These are phyloP conservation scores for Yamadazyma songkhlaensis DNA, from an alignment of 1,139 yeast genomes.

Conservation along the genomic window DNA sequence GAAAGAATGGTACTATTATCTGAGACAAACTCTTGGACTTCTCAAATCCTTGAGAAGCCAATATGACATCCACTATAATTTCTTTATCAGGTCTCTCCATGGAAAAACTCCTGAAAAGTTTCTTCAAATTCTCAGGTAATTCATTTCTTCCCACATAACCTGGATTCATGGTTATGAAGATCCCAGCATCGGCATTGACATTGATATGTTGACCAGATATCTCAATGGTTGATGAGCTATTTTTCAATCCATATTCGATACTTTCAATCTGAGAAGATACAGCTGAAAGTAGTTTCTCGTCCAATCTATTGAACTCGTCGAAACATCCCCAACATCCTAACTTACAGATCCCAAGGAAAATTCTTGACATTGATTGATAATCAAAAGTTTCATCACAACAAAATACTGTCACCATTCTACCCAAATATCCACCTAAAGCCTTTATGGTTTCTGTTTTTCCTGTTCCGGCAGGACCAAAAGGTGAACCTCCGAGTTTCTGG, in stretches of 20 bases:
- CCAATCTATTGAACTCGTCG: constrained; percentile 89
- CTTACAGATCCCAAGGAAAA: constrained; percentile 77
- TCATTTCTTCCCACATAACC: constrained; percentile 79
- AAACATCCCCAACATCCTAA: constrained; percentile 96
- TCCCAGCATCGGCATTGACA: constrained; percentile 58
- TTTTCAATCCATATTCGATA: constrained; percentile 55
- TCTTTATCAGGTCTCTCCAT: constrained; percentile 73
- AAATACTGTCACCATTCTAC: constrained; percentile 80
- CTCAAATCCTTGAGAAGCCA: constrained; percentile 70
- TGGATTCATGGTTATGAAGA: constrained; percentile 92
- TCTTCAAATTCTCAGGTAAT: constrained; percentile 84
- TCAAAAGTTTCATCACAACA: constrained; percentile 92
- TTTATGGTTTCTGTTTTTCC: constrained; percentile 94
- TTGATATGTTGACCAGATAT: constrained; percentile 45
- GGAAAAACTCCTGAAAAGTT: constrained; percentile 71
- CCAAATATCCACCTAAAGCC: constrained; percentile 77
- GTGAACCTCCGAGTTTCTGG: constrained; percentile 82
- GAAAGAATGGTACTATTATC: constrained; percentile 57
- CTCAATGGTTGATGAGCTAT: constrained; percentile 27
- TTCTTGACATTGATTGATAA: constrained; percentile 73
- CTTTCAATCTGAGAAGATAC: constrained; percentile 78
- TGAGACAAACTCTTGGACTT: constrained; percentile 47
- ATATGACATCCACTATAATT: constrained; percentile 67
- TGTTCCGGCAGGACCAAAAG: constrained; percentile 97
- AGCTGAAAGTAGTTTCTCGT: constrained; percentile 72